phyloP scores from a whole-genome alignment of 768 basidiomycete species.

The Porphyrellus cyaneotinctus region DNA sequence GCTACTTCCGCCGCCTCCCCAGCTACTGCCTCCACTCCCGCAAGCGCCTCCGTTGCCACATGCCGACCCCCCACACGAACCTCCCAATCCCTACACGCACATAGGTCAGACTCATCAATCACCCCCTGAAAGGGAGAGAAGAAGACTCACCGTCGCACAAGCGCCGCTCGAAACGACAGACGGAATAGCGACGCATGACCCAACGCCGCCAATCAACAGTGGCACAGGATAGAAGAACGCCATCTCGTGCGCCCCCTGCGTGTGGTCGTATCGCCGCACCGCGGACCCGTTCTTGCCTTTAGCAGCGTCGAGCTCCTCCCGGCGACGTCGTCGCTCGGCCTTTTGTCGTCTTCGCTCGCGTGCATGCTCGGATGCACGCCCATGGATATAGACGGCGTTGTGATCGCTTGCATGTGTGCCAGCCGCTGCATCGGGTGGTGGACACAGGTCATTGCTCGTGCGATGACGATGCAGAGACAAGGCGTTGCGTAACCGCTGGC shows the following conservation, averaged over 20 bases:
- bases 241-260: background rate
- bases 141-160: conserved; percentile 6
- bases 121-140: too few species aligned
- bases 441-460: too few species aligned
- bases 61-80: background rate
- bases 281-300: background rate
- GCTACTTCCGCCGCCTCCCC: background rate
- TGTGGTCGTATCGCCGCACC: background rate
- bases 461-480: background rate
- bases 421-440: too few species aligned
- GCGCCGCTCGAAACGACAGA: background rate
- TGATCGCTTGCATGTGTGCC: conserved; percentile 54
- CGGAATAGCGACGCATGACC: background rate
- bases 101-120: background rate
- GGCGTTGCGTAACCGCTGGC: conserved; percentile 38
- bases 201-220: background rate
- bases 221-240: conserved; percentile 15
- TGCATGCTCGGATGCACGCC: background rate
- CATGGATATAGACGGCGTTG: conserved; percentile 38
- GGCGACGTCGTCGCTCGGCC: conserved; percentile 5
- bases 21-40: background rate
- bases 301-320: background rate
- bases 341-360: conserved; percentile 10
- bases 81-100: conserved; percentile 1
- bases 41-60: background rate